A percentile compares a stretch with the other conserved stretches of the same genome.
phyloP scores from a whole-genome alignment of 2,329 filamentous ascomycete genomes.

The Pseudogymnoascus sp. region DNA sequence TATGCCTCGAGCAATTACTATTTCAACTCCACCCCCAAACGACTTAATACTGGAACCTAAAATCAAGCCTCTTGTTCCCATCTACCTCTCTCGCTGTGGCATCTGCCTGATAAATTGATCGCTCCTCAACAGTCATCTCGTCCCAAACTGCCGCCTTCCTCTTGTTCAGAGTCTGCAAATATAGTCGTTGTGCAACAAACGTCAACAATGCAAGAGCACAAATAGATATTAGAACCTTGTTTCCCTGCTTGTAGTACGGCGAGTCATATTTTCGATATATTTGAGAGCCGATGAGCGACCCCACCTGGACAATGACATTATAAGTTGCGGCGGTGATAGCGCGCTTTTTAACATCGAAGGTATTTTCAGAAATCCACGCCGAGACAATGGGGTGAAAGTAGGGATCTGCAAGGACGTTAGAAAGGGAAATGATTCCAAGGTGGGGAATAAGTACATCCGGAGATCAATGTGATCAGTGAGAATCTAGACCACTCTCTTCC shows the following conservation, averaged over 20 bases:
- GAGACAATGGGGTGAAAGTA: slow-evolving; percentile 50
- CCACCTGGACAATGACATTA: slow-evolving; percentile 41
- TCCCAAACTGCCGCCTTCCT: slow-evolving; percentile 41
- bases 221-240: slow-evolving; percentile 48
- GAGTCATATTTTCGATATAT: slow-evolving; percentile 45
- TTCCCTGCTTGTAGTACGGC: slow-evolving; percentile 50
- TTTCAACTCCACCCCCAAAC: background rate
- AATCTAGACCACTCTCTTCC: slow-evolving; percentile 45
- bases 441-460: slow-evolving; percentile 31
- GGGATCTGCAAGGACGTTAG: slow-evolving; percentile 29
- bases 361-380: slow-evolving; percentile 43
- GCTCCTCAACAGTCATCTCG: slow-evolving; percentile 37
- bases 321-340: slow-evolving; percentile 41
- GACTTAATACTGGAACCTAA: slow-evolving; percentile 40
- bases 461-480: slow-evolving; percentile 42
- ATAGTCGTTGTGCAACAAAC: slow-evolving; percentile 42
- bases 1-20: background rate
- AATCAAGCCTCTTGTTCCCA: slow-evolving; percentile 43
- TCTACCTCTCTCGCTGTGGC: slow-evolving; percentile 36
- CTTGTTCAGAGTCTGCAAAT: slow-evolving; percentile 38
- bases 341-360: slow-evolving; percentile 42
- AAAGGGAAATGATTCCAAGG: background rate
- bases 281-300: slow-evolving; percentile 34
- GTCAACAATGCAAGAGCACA: slow-evolving; percentile 39
- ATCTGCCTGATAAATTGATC: slow-evolving; percentile 38